Base-by-base conservation (phyloP, 2,329 filamentous ascomycete genomes). In the Fusarium siculi region DNA sequence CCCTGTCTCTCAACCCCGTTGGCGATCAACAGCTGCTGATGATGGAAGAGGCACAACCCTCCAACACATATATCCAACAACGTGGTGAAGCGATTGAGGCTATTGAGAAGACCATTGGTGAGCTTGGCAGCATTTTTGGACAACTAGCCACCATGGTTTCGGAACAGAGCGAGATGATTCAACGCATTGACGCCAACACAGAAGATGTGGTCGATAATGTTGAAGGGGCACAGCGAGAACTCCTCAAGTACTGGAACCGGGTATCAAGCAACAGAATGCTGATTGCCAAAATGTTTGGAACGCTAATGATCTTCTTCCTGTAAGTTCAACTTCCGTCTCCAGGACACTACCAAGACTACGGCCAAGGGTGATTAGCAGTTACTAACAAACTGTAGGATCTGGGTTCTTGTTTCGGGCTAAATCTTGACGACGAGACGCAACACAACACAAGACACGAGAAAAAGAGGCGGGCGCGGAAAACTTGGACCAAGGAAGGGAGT, bases 191-290 rank as follows among this genome's bases (percentile, higher is more conserved):
- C 78, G 96, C 96, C 74, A 98, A 98, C 82, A 98, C 96, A 3
- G 96, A 99, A 79, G 95, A 98, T 77, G 94, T 99, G 10, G 96
- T 99, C 61, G 96, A 98, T 79, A 99, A 99, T 77, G 96, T 99
- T n/a, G 91, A 97, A 79, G 96, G 96, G 23, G 96, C 96, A 10
- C 96, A 99, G 81, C 89, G 95, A 72, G 96, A 99, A 83, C 82
- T 99, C 79, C 90, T 99, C 84, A 98, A 98, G 82, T 99, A 98
- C 84, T 99, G 96, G 96, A 93, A 91, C 34, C 89, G 95, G 44
- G 95, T 98, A 34, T 96, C 94, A 63, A 94, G 95, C 71, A 99
- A 99, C 85, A 89, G 96, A 73, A 98, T 96, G 96, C 85, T 99
- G 73, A 92, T 98, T 76, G 95, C 95, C 47, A 93, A 93, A 81